Conservation (phyloP, 139 green algal genomes). For the Chlamydomonas applanata region DNA sequence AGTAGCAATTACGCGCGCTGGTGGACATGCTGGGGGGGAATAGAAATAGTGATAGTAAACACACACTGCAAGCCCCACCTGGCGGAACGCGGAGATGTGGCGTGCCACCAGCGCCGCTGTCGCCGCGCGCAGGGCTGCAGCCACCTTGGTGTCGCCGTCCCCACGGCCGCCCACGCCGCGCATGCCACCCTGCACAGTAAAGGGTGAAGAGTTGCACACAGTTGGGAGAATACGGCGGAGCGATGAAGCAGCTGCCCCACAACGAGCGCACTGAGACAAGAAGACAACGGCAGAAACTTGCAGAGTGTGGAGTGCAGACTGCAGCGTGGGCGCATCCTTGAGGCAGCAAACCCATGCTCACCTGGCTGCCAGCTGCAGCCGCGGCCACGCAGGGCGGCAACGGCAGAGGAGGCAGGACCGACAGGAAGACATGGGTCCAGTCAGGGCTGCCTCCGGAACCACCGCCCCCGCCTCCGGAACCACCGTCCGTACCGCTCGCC, state of each 20-base stretch:
- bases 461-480: neutral
- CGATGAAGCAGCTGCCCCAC: neutral
- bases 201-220: neutral
- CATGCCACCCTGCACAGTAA: neutral
- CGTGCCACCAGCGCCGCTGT: constrained; percentile 51
- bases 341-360: too few relatives aligned
- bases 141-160: constrained; percentile 51
- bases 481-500: neutral
- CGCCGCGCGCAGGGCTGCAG: constrained; percentile 60
- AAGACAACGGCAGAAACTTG: neutral
- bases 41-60: too few relatives aligned
- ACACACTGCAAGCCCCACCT: constrained; percentile 5
- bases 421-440: constrained; percentile 87
- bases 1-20: too few relatives aligned
- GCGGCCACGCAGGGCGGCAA: neutral
- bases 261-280: neutral
- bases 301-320: too few relatives aligned
- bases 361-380: neutral
- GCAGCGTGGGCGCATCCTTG: too few relatives aligned
- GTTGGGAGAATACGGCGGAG: neutral
- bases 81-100: constrained; percentile 38
- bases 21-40: too few relatives aligned
- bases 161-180: neutral
- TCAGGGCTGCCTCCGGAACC: constrained; percentile 47
- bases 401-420: constrained; percentile 31